A percentile compares a stretch with the other conserved stretches of the same genome.
phyloP scores from a whole-genome alignment of 2,329 filamentous ascomycete species.

The Neocucurbitaria cava region DNA sequence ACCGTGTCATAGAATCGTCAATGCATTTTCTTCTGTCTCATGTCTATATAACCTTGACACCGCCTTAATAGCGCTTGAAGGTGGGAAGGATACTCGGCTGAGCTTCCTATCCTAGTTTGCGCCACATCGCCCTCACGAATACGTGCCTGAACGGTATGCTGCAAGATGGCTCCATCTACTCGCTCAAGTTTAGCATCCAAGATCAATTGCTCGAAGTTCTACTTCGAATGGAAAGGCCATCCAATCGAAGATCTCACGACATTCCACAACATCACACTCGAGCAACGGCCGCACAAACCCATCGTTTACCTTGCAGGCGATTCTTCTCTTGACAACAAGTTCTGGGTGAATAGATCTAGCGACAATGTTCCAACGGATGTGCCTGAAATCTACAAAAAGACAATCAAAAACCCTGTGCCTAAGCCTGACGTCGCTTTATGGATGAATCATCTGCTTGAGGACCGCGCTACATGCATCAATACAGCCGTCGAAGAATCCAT shows the following conservation, averaged over 20 bases:
- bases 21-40: not conserved
- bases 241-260: slow-evolving; percentile 36
- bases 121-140: too few species aligned
- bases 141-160: too few species aligned
- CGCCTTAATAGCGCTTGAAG: not conserved
- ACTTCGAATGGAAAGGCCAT: slow-evolving; percentile 46
- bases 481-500: slow-evolving; percentile 44
- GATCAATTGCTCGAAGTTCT: slow-evolving; percentile 39
- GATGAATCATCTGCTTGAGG: slow-evolving; percentile 42
- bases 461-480: slow-evolving; percentile 46
- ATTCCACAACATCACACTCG: slow-evolving; percentile 31
- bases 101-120: not conserved
- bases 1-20: not conserved
- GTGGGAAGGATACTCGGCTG: not conserved
- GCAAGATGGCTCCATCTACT: not conserved
- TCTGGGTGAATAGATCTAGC: slow-evolving; percentile 36
- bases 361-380: slow-evolving; percentile 16
- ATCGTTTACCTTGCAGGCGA: slow-evolving; percentile 49
- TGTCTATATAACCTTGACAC: not conserved
- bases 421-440: slow-evolving; percentile 48
- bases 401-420: slow-evolving; percentile 29
- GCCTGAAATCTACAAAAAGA: slow-evolving; percentile 38
- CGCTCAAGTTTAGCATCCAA: slow-evolving; percentile 4
- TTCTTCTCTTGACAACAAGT: slow-evolving; percentile 50
- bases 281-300: slow-evolving; percentile 34